Percentiles rank a stretch among this genome's conserved stretches.
Evolutionary conservation across 306 rosid species (phyloP).

Genomic region (Myrica gale): DNA sequence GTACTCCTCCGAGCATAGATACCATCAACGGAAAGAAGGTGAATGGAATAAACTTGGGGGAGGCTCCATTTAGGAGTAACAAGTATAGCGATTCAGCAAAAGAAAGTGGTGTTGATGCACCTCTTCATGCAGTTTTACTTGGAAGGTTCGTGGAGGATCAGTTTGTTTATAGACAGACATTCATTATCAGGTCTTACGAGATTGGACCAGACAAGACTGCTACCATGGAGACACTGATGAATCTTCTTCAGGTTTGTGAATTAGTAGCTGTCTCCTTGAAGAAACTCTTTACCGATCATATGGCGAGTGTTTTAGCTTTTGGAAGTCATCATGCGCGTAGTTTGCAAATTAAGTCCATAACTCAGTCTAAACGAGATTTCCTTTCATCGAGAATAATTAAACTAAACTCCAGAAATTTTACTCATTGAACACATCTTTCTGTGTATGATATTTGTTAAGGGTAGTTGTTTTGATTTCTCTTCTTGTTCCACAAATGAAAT

Average conservation of each 20-base stretch:
- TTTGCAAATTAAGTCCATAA: too few relatives aligned
- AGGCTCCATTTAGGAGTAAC: conserved; percentile 17
- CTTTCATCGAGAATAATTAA: not conserved
- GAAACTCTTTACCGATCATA: not conserved
- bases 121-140: conserved; percentile 46
- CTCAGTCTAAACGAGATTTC: too few relatives aligned
- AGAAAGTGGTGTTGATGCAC: conserved; percentile 32
- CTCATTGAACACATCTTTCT: not conserved
- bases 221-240: conserved; percentile 82
- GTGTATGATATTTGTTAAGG: not conserved
- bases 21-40: conserved; percentile 47
- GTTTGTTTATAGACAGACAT: conserved; percentile 64
- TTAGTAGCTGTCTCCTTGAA: not conserved
- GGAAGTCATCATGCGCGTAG: too few relatives aligned
- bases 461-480: not conserved
- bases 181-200: conserved; percentile 68
- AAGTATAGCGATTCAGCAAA: conserved; percentile 4
- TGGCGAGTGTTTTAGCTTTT: not conserved
- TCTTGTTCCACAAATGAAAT: not conserved
- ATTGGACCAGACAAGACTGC: conserved; percentile 78
- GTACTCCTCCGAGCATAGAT: conserved; percentile 25
- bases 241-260: conserved; percentile 63
- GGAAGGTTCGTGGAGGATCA: conserved; percentile 70
- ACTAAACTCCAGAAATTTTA: not conserved
- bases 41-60: conserved; percentile 48